Conservation (phyloP, 1,284 basidiomycete species). For the Leccinum solheimii region DNA sequence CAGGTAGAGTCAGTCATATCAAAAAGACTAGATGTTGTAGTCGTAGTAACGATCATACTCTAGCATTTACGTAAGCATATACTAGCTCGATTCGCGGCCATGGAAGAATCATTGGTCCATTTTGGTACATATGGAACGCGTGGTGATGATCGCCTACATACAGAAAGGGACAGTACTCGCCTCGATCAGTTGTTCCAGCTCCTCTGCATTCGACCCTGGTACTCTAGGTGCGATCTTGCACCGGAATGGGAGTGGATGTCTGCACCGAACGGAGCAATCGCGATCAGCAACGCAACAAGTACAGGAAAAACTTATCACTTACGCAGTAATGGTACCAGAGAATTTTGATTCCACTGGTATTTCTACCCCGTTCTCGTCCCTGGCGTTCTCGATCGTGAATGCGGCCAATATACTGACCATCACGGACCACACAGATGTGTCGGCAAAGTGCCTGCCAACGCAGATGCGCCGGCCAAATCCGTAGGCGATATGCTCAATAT, state of each 20-base stretch:
- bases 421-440: conserved; percentile 20
- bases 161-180: conserved; percentile 9
- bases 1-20: background rate
- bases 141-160: background rate
- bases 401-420: conserved; percentile 19
- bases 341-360: conserved; percentile 21
- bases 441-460: conserved; percentile 21
- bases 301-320: background rate
- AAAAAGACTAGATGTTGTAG: background rate
- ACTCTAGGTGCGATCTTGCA: conserved; percentile 22
- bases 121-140: background rate
- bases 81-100: background rate
- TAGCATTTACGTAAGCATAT: background rate
- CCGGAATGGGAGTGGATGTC: conserved; percentile 25
- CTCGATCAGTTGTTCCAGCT: conserved; percentile 20
- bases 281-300: background rate
- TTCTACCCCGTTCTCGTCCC: conserved; percentile 26
- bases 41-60: background rate
- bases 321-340: conserved; percentile 16
- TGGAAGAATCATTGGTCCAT: background rate
- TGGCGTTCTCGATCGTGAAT: conserved; percentile 19
- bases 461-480: conserved; percentile 30
- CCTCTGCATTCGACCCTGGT: conserved; percentile 6
- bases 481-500: conserved; percentile 12
- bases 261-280: background rate